phyloP scores from a whole-genome alignment of 2,329 filamentous ascomycete species.

The Colletotrichum tamarilloi region DNA sequence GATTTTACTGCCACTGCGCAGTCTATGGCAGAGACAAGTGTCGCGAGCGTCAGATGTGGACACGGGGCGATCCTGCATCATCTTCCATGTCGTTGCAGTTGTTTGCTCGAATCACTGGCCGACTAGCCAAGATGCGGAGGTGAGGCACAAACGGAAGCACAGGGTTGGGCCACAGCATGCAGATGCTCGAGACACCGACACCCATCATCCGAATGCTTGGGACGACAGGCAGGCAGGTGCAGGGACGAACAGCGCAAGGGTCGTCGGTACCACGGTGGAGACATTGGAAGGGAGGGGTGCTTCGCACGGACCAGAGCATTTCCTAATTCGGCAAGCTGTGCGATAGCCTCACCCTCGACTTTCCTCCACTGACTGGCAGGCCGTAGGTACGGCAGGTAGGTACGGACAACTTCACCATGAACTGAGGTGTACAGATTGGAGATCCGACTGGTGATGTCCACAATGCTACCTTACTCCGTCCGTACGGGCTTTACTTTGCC shows the following conservation, averaged over 20 bases:
- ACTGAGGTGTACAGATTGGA: background rate
- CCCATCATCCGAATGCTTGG: conserved; percentile 33
- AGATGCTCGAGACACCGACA: conserved; percentile 2
- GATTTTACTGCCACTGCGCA: too few relatives aligned
- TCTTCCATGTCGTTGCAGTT: background rate
- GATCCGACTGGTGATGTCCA: background rate
- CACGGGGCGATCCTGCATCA: background rate
- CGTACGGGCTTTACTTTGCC: background rate
- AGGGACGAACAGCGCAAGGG: background rate
- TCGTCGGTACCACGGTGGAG: background rate
- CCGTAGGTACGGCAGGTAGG: background rate
- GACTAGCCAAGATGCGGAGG: background rate
- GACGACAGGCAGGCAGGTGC: conserved; percentile 16
- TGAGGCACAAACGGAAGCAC: conserved; percentile 1
- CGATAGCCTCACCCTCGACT: conserved; percentile 8
- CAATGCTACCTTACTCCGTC: background rate
- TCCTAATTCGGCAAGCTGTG: conserved; percentile 31
- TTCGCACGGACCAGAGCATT: background rate
- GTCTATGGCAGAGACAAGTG: background rate
- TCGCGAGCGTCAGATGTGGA: background rate
- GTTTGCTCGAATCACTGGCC: background rate
- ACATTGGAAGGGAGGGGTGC: background rate
- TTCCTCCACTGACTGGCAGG: background rate
- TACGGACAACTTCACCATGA: too few relatives aligned
- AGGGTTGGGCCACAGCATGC: background rate